Conservation (phyloP, 1,139 yeast species). For the Ogataea hybrid region DNA sequence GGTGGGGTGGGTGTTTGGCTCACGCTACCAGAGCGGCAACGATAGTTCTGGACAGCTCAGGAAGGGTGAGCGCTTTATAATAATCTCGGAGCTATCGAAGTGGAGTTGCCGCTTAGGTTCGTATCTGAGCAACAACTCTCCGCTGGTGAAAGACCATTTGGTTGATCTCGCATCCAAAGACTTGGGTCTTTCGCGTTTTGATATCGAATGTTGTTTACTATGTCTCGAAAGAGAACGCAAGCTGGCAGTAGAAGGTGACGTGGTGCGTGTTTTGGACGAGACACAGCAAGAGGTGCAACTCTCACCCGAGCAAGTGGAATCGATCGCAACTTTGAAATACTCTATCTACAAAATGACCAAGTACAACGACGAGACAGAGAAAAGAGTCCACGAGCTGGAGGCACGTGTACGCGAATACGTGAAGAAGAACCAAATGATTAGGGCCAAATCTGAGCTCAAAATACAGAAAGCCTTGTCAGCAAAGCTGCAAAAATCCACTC, state of each 20-base stretch:
- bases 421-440: constrained; percentile 14
- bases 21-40: constrained; percentile 6
- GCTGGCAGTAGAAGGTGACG: constrained; percentile 3
- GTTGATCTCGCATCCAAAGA: constrained; percentile 5
- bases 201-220: constrained; percentile 20
- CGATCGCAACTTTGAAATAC: constrained; percentile 28
- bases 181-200: constrained; percentile 14
- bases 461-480: constrained; percentile 25
- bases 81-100: constrained; percentile 12
- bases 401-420: constrained; percentile 16
- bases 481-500: constrained; percentile 33
- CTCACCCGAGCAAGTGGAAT: constrained; percentile 18
- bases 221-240: constrained; percentile 21
- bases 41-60: constrained; percentile 15
- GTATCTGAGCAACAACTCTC: constrained; percentile 9
- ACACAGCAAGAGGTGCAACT: constrained; percentile 5
- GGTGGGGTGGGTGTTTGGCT: constrained; percentile 7
- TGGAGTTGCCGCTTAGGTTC: constrained; percentile 10
- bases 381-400: constrained; percentile 14
- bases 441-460: constrained; percentile 26
- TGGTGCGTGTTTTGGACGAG: neutral
- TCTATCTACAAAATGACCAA: constrained; percentile 22
- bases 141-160: constrained; percentile 17
- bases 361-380: constrained; percentile 17
- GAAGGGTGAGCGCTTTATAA: constrained; percentile 18